Percentiles rank a stretch among this genome's conserved stretches.
Conservation (phyloP, 345 rosid genomes). For the Salix brachista region DNA sequence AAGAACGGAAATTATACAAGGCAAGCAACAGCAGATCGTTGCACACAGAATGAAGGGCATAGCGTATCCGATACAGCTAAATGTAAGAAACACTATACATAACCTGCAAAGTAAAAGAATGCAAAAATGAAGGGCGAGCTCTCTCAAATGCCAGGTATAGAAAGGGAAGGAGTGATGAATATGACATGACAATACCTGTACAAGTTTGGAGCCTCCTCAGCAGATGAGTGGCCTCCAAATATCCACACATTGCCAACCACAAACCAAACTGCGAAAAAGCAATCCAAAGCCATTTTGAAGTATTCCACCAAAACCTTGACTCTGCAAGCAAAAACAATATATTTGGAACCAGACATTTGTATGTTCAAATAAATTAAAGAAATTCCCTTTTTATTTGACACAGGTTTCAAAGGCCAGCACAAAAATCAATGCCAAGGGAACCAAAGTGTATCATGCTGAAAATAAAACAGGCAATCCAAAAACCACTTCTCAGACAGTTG, state of each 20-base stretch:
- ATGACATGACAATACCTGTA: constrained; percentile 50
- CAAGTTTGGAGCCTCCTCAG: constrained; percentile 84
- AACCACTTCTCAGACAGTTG: not conserved
- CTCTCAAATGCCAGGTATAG: not conserved
- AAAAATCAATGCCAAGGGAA: not conserved
- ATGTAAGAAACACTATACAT: constrained; percentile 88
- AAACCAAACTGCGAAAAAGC: constrained; percentile 99
- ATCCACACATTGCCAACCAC: constrained; percentile 99
- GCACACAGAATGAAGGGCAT: constrained; percentile 99
- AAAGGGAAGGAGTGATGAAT: not conserved
- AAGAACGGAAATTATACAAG: constrained; percentile 85
- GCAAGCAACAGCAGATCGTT: constrained; percentile 94
- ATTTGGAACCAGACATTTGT: not conserved
- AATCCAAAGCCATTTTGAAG: constrained; percentile 94
- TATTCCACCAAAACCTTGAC: constrained; percentile 79
- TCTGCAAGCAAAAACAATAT: constrained; percentile 31
- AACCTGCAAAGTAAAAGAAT: constrained; percentile 49
- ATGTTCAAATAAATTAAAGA: not conserved
- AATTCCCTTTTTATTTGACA: not conserved
- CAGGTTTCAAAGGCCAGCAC: not conserved
- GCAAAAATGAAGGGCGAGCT: constrained; percentile 4
- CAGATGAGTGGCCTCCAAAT: constrained; percentile 93
- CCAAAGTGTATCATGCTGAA: not conserved
- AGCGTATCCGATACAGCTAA: constrained; percentile 97
- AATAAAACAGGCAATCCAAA: not conserved